Base-by-base conservation (phyloP, 108 stramenopile genomes). In the Skeletonema potamos region DNA sequence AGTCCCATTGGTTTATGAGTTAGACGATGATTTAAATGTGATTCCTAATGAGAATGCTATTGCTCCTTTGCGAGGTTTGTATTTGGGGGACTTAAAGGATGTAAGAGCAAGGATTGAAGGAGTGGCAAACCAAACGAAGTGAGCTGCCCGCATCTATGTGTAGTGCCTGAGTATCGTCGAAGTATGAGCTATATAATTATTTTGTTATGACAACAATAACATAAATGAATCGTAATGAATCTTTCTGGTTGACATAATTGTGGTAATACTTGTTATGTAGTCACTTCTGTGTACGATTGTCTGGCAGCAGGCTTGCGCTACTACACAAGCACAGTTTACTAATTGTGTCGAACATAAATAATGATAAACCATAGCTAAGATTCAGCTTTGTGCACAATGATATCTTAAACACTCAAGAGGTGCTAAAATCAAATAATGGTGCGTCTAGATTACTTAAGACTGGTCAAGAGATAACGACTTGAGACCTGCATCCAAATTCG, bases 1-100 rank as follows among this genome's bases (percentile, higher is more conserved):
- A 44, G 94, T 97, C 22, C 98, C 98, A 3, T 82, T 98, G 2
- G 90, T 97, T 7, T 98, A 97, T 83, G 94, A 97, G 55, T 74
- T 95, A 54, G 97, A 98, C 72, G 95, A 92, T 27, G 77, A 97
- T 66, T 72, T 98, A 64, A 93, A 96, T 56, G 96, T 96, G 26
- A 92, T 98, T 59, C 71, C 85, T 2, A 91, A 94, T 70, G 71
- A 85, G 22, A 87, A 97, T 81, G 95, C 87, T 13, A 96, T 96
- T 79, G 89, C 79, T 28, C 95, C 95, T 27, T 72, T 96, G 67
- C 44, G 64, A 57, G 95, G 95, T 37, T 79, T 82, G 65, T 99
- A 97, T 70, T 83, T 99, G 64, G 98, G 98, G 7, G 82, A 97
- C 76, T 86, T 86, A 41, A 94, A 85, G 8, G 94, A 93, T 39